A percentile compares a stretch with the other conserved stretches of the same genome.
Evolutionary conservation across 2,329 filamentous ascomycete species (phyloP).

Genomic region (Sporothrix luriei): DNA sequence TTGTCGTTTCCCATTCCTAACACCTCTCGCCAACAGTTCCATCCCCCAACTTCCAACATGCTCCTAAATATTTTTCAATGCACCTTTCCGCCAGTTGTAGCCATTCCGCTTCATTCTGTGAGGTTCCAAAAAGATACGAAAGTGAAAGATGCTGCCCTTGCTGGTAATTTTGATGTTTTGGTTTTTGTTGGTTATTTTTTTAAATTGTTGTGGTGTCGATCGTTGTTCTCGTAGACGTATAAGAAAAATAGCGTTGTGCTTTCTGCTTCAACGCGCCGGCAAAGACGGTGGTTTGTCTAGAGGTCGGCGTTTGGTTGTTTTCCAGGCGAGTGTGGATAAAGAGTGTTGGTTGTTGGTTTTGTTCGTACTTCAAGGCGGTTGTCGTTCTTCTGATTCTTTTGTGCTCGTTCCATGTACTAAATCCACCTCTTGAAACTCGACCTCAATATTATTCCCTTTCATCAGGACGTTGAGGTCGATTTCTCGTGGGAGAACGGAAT

Average conservation of each 20-base stretch:
- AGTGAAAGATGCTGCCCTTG: conserved; percentile 7
- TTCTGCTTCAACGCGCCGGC: not conserved
- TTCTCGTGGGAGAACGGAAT: conserved; percentile 32
- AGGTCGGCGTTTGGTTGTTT: not conserved
- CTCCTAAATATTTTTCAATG: not conserved
- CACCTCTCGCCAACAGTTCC: not conserved
- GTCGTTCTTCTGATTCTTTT: not conserved
- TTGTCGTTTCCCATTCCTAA: not conserved
- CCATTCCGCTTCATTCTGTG: not conserved
- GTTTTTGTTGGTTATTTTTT: not conserved
- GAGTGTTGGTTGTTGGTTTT: conserved; percentile 12
- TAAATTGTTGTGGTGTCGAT: conserved; percentile 2
- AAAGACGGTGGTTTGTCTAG: not conserved
- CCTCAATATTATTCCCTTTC: conserved; percentile 27
- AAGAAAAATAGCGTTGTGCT: not conserved
- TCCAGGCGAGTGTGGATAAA: not conserved
- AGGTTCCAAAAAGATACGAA: conserved; percentile 12
- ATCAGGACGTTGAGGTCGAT: conserved; percentile 26
- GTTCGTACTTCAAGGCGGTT: not conserved
- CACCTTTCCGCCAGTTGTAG: conserved; percentile 13
- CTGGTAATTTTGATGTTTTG: conserved; percentile 4
- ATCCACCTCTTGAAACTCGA: not conserved
- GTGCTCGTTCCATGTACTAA: not conserved
- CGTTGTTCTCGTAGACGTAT: conserved; percentile 26
- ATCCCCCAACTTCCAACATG: not conserved